Base-by-base conservation (phyloP, 345 rosid genomes). In the Ailanthus altissimus region DNA sequence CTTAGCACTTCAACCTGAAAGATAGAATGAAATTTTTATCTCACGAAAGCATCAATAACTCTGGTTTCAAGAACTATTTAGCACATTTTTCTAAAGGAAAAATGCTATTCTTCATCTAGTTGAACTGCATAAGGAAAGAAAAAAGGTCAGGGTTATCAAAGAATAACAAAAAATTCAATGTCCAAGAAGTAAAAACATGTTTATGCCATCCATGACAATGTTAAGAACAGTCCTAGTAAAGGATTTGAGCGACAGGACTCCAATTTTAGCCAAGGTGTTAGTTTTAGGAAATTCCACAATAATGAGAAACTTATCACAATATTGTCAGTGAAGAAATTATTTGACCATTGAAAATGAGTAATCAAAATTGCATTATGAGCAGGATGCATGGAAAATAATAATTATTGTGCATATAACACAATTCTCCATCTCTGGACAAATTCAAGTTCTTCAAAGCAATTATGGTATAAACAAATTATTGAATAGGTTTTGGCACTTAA, bases 1-100 rank as follows among this genome's bases (percentile, higher is more conserved):
- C 97, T 91, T 69, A 94, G 87, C 79, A 94, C 90, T 78, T 92
- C 90, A 45, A 94, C 89, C 98, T 92, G 88, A 81, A 82, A 67
- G 77, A n/a, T 42, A 61, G 25, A 74, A 28, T 11, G 23, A 4
- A 12, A 70, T n/a, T 57, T 73, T 61, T 49, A 12, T 59, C 56
- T 45, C 67, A 61, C 49, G 25, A 58, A 15, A 53, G 23, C 15
- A 47, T 46, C 60, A 56, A 65, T 12, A 16, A n/a, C n/a, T n/a
- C n/a, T n/a, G n/a, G n/a, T n/a, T n/a, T n/a, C n/a, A n/a, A n/a
- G n/a, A n/a, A n/a, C n/a, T 32, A 32, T 32, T 32, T 32, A 32
- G 38, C 38, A 32, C 38, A 0, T 49, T 2, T 25, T 40, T 62
- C 1, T 8, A 21, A 16, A 13, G 1, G 38, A 62, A 62, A 12